These are phyloP conservation scores for Artemisia argyi DNA, from an alignment of 129 eudicot species.

Conservation along the genomic window DNA sequence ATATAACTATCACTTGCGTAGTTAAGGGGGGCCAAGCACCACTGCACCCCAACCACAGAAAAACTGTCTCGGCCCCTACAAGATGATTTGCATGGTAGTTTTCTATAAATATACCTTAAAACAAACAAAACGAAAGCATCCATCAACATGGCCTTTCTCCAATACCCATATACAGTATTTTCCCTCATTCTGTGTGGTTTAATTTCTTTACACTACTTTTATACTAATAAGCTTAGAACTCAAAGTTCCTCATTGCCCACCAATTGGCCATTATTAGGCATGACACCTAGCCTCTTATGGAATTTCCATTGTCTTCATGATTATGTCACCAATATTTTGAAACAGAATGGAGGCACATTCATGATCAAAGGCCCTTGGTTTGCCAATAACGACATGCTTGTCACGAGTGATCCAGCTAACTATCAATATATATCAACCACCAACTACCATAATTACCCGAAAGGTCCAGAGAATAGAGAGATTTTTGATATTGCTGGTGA, in stretches of 20 bases:
- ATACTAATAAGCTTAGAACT: neutral
- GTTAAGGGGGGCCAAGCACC: too few species aligned
- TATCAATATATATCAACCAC: slow-evolving; percentile 36
- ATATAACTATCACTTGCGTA: too few species aligned
- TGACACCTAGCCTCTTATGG: slow-evolving; percentile 16
- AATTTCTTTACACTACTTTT: neutral
- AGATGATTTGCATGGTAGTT: too few species aligned
- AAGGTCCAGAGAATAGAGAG: neutral
- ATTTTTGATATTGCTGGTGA: too few species aligned
- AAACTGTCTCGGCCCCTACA: too few species aligned
- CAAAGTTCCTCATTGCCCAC: slow-evolving; percentile 15
- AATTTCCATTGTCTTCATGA: slow-evolving; percentile 38
- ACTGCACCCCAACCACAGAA: too few species aligned
- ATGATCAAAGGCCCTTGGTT: slow-evolving; percentile 45
- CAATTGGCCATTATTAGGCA: slow-evolving; percentile 47
- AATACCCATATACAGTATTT: neutral
- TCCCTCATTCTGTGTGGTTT: neutral
- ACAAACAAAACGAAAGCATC: neutral
- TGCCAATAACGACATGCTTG: slow-evolving; percentile 32
- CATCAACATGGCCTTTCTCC: neutral
- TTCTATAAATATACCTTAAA: too few species aligned
- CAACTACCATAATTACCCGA: slow-evolving; percentile 44
- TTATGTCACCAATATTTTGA: slow-evolving; percentile 25
- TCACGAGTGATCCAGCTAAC: slow-evolving; percentile 51
- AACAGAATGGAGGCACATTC: slow-evolving; percentile 25